Base-by-base conservation (phyloP, 768 basidiomycete species). In the Lenzites betulinus region DNA sequence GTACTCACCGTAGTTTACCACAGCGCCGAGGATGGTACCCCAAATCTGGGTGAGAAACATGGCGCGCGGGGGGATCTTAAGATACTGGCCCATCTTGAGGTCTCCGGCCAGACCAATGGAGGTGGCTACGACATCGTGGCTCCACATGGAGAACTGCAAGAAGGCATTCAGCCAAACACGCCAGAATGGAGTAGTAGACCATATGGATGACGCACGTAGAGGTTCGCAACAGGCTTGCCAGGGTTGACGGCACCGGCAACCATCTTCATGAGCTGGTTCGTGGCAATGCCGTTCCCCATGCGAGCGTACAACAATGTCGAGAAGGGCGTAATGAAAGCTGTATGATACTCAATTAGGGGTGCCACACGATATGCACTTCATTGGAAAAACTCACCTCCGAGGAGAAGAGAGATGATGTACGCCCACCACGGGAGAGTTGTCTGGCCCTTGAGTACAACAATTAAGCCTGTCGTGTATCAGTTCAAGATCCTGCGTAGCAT, bases 1-100 rank as follows among this genome's bases (percentile, higher is more conserved):
- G 23, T 23, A 52, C 68, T 20, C 26, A 74, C 74, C 69, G 54
- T 72, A 78, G 62, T 79, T 79, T 43, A 79, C 65, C 35, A 74
- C 61, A 28, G 48, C 48, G 33, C 78, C 86, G 55, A 88, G 75
- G 46, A 88, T 77, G 0, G 86, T 86, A 4, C 86, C 86, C 78
- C 81, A 81, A n/a, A 87, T 75, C 66, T 89, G 88, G 7, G 84
- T 83, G 11, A 83, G 68, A 70, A 89, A 86, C 73, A 87, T 84
- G 39, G 80, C 78, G 15, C 87, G 83, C 23, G 88, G 86, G 26
- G 88, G 86, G 43, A 90, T 81, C 71, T 88, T 88, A 1, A 82
- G 72, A 69, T 86, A 85, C 36, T 79, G 77, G 41, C 76, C 77
- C 38, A 89, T 78, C 67, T 89, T 89, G 7, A 87, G 73, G 67